Percentiles rank a stretch among this genome's conserved stretches.
Conservation (phyloP, 2,329 filamentous ascomycete species). For the Talaromyces sp. region DNA sequence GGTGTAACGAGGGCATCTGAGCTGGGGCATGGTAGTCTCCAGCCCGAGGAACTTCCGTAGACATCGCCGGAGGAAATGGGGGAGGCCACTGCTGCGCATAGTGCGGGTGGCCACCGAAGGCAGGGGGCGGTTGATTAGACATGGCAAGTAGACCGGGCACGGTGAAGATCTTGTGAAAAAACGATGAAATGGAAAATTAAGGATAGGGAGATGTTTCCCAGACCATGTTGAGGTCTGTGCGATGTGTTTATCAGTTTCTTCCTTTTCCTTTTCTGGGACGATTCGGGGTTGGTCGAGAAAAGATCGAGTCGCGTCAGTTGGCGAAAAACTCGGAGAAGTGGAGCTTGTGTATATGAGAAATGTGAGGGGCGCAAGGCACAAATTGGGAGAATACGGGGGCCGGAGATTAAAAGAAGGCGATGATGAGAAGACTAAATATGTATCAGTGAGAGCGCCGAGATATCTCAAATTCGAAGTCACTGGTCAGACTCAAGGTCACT, state of each 20-base stretch:
- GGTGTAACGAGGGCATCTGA: constrained; percentile 23
- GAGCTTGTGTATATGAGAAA: too few species aligned
- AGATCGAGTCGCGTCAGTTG: neutral
- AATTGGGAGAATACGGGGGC: neutral
- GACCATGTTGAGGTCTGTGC: constrained; percentile 18
- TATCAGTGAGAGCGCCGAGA: neutral
- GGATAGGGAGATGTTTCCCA: constrained; percentile 19
- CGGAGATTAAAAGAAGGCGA: neutral
- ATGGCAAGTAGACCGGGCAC: neutral
- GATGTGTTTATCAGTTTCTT: neutral
- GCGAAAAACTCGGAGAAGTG: too few species aligned
- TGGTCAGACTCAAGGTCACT: neutral
- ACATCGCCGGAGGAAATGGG: constrained; percentile 31
- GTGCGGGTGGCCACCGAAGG: constrained; percentile 43
- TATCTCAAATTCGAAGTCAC: neutral
- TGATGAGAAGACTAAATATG: neutral
- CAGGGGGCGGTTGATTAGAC: constrained; percentile 48
- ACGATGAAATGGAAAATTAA: neutral
- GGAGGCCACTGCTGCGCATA: constrained; percentile 43
- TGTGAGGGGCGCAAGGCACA: too few species aligned
- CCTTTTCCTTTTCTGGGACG: neutral
- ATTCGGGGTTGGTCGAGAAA: constrained; percentile 7
- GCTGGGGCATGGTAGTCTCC: constrained; percentile 27
- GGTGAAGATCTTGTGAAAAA: neutral
- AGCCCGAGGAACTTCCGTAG: constrained; percentile 30